A percentile compares a stretch with the other conserved stretches of the same genome.
Evolutionary conservation across 352 stramenopile species (phyloP).

Genomic region (Pythium sukuiense): DNA sequence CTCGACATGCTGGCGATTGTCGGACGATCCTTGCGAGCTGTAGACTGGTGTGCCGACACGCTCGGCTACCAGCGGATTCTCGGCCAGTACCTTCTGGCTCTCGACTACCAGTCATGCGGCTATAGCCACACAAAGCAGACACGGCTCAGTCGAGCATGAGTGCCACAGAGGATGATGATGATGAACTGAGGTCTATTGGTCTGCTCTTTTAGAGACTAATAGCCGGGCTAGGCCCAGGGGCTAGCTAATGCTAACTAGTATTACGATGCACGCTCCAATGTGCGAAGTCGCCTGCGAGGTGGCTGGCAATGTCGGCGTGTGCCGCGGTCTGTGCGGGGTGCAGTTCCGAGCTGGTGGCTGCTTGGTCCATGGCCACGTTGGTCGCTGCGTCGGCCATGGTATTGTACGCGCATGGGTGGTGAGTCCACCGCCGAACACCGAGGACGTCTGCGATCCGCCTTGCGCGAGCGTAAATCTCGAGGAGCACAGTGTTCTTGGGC

Average conservation of each 20-base stretch:
- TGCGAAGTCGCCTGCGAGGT: background rate
- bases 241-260: background rate
- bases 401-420: background rate
- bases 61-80: no score
- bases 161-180: no score
- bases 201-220: background rate
- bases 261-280: background rate
- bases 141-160: no score
- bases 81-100: no score
- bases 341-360: background rate
- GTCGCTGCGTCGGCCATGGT: background rate
- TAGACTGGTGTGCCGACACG: no score
- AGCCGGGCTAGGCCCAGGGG: background rate
- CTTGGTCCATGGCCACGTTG: background rate
- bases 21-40: no score
- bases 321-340: background rate
- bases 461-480: background rate
- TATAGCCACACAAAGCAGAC: no score
- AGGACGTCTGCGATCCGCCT: background rate
- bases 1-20: no score
- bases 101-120: no score
- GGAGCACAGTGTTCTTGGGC: background rate
- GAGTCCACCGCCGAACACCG: background rate
- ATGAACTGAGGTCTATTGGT: background rate
- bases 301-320: background rate